Conservation (phyloP, 192 early-diverging fungal genomes). For the Gonapodya prolifera region DNA sequence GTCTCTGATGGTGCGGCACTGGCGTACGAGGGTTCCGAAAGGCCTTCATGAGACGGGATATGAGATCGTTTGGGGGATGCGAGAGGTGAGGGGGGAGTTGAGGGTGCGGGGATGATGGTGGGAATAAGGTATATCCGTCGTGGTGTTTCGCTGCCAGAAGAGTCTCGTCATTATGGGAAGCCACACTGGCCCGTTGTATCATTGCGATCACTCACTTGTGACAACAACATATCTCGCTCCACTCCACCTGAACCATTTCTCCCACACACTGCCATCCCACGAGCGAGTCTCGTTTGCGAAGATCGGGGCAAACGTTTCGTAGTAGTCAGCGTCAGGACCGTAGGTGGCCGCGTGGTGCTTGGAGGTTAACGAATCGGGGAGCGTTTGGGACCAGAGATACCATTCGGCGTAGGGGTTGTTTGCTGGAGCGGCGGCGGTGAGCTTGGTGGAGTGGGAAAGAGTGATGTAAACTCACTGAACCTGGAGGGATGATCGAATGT, state of each 20-base stretch:
- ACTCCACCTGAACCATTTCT: background rate
- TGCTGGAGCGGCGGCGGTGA: too few relatives aligned
- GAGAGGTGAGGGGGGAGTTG: background rate
- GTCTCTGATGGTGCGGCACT: too few relatives aligned
- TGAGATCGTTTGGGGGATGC: background rate
- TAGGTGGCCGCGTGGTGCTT: background rate
- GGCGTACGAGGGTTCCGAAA: background rate
- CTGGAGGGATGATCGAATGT: too few relatives aligned
- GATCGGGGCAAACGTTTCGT: background rate
- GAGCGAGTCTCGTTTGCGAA: background rate
- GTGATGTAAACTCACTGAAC: too few relatives aligned
- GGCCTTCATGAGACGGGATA: background rate
- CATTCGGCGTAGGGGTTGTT: background rate
- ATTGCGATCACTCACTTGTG: too few relatives aligned
- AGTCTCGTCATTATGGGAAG: too few relatives aligned
- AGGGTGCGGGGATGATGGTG: background rate
- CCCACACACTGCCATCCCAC: background rate
- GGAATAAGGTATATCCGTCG: background rate
- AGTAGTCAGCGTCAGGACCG: background rate
- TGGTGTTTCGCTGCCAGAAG: too few relatives aligned
- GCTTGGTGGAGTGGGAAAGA: too few relatives aligned
- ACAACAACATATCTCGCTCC: background rate
- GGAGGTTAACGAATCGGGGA: background rate
- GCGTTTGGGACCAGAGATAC: background rate
- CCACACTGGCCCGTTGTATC: too few relatives aligned